Conservation (phyloP, 2,329 filamentous ascomycete genomes). For the Neopestalotiopsis sp. region DNA sequence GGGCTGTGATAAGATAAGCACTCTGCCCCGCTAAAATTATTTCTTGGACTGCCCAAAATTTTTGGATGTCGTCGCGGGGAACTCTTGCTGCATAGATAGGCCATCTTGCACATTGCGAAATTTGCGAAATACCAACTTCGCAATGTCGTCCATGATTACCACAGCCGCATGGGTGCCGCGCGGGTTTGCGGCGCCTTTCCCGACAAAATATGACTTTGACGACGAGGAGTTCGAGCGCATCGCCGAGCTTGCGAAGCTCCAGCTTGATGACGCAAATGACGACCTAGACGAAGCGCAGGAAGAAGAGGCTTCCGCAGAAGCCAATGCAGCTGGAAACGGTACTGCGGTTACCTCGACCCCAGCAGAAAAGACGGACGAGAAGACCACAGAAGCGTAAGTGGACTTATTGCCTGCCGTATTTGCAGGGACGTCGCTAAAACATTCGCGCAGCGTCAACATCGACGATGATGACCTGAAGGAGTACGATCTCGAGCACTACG, state of each 20-base stretch:
- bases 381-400: slow-evolving; percentile 34
- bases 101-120: slow-evolving; percentile 1
- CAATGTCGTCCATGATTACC: slow-evolving; percentile 75
- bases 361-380: slow-evolving; percentile 25
- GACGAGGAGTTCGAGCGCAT: slow-evolving; percentile 79
- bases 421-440: not conserved
- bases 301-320: slow-evolving; percentile 29
- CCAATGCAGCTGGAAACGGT: slow-evolving; percentile 26
- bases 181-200: slow-evolving; percentile 77
- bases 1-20: slow-evolving; percentile 21
- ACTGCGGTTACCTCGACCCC: slow-evolving; percentile 28
- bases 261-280: slow-evolving; percentile 90
- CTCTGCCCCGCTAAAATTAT: slow-evolving; percentile 25
- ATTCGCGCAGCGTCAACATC: slow-evolving; percentile 48
- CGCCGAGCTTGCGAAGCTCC: slow-evolving; percentile 73
- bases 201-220: slow-evolving; percentile 75
- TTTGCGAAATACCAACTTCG: not conserved
- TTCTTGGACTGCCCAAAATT: slow-evolving; percentile 20
- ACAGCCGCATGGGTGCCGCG: slow-evolving; percentile 77
- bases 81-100: not conserved
- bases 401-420: not conserved
- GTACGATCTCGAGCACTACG: slow-evolving; percentile 95
- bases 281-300: slow-evolving; percentile 77
- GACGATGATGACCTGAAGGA: slow-evolving; percentile 91
- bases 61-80: slow-evolving; percentile 13